Percentiles rank a stretch among this genome's conserved stretches.
phyloP scores from a whole-genome alignment of 768 basidiomycete genomes.

The Lentinula guzmanii region DNA sequence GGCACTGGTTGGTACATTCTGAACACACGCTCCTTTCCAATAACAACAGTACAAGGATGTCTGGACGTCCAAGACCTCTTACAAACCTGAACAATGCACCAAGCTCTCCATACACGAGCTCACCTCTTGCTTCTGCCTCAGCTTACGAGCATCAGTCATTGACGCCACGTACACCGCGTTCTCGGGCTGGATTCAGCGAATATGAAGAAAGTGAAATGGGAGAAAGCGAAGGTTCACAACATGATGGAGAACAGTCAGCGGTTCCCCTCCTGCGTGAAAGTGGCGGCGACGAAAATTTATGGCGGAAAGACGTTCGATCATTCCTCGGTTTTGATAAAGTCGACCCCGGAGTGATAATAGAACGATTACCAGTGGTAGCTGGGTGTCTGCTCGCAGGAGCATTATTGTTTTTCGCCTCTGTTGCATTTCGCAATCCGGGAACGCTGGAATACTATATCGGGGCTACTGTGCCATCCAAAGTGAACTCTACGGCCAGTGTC shows the following conservation, averaged over 20 bases:
- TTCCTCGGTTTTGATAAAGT: neutral
- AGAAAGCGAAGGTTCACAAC: neutral
- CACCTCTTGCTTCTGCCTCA: neutral
- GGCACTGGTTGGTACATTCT: neutral
- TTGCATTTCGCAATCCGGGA: constrained; percentile 47
- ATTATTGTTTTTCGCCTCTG: constrained; percentile 35
- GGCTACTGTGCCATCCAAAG: constrained; percentile 13
- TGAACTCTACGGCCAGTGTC: constrained; percentile 2
- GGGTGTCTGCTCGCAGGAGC: neutral
- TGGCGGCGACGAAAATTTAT: no score
- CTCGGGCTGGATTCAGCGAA: neutral
- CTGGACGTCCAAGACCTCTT: neutral
- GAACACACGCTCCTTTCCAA: neutral
- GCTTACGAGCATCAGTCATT: neutral
- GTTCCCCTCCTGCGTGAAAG: neutral
- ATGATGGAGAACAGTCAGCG: neutral
- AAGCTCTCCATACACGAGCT: neutral
- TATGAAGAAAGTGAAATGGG: neutral
- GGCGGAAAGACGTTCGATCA: neutral
- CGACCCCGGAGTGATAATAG: neutral
- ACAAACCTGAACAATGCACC: neutral
- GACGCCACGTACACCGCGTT: neutral
- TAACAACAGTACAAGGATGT: neutral
- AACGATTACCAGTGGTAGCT: neutral
- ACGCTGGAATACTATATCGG: constrained; percentile 40